A percentile compares a stretch with the other conserved stretches of the same genome.
Evolutionary conservation across 129 eudicot species (phyloP).

Genomic region (Arctium minus): DNA sequence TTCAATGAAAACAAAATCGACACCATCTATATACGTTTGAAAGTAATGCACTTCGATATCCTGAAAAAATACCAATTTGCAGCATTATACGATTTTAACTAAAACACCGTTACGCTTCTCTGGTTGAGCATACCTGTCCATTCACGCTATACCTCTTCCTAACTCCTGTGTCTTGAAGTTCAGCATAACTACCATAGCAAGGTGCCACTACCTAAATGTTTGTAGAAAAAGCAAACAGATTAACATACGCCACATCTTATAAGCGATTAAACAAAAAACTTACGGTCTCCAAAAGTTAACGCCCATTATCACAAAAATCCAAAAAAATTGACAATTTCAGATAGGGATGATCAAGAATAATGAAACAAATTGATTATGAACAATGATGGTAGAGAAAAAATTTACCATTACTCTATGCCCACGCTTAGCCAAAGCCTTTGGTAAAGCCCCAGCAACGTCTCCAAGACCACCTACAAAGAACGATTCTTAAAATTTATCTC

Average conservation of each 20-base stretch:
- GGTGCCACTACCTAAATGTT: conserved; percentile 77
- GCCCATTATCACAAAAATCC: too few relatives aligned
- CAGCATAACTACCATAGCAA: conserved; percentile 67
- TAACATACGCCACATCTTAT: background rate
- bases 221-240: conserved; percentile 13
- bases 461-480: conserved; percentile 87
- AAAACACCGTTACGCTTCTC: background rate
- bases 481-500: background rate
- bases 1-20: conserved; percentile 90
- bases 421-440: conserved; percentile 96
- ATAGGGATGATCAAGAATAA: too few relatives aligned
- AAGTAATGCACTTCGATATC: conserved; percentile 83
- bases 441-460: conserved; percentile 98
- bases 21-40: conserved; percentile 91
- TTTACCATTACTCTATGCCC: conserved; percentile 98
- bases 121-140: conserved; percentile 64
- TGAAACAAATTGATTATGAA: background rate
- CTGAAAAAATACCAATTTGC: conserved; percentile 42
- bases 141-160: conserved; percentile 64
- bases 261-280: too few relatives aligned
- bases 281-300: background rate
- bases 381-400: background rate
- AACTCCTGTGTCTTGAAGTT: conserved; percentile 73
- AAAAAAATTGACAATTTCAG: too few relatives aligned
- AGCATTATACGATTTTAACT: background rate